These are phyloP conservation scores for Termitomyces bulborhizus DNA, from an alignment of 768 basidiomycete species.

Conservation along the genomic window DNA sequence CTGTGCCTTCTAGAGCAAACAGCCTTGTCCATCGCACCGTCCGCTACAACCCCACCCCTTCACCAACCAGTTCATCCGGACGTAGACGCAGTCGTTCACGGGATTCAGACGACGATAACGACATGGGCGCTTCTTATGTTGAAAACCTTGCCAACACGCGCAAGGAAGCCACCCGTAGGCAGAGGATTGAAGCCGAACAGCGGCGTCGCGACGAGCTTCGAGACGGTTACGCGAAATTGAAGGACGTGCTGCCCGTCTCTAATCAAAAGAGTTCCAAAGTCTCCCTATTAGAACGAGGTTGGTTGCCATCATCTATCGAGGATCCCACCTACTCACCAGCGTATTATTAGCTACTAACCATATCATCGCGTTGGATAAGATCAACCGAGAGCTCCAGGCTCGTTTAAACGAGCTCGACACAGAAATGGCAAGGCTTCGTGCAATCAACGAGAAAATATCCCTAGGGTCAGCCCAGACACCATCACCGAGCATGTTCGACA, in stretches of 20 bases:
- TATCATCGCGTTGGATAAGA: conserved; percentile 65
- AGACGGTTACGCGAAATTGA: conserved; percentile 84
- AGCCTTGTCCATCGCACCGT: conserved; percentile 70
- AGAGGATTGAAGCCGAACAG: conserved; percentile 89
- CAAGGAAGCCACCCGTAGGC: conserved; percentile 79
- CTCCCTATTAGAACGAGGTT: conserved; percentile 82
- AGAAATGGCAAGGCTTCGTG: conserved; percentile 65
- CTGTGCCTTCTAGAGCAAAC: conserved; percentile 69
- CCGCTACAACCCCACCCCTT: conserved; percentile 80
- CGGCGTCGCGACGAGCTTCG: conserved; percentile 82
- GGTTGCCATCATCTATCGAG: conserved; percentile 17
- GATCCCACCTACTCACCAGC: conserved; percentile 6
- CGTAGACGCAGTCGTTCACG: conserved; percentile 66
- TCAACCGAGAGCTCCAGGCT: conserved; percentile 64
- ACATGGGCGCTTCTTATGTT: conserved; percentile 60
- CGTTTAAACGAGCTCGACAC: conserved; percentile 61
- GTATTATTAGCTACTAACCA: conserved; percentile 63
- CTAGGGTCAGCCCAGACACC: conserved; percentile 53
- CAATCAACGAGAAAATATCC: conserved; percentile 80
- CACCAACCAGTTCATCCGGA: conserved; percentile 68
- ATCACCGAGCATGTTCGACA: conserved; percentile 45
- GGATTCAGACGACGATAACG: conserved; percentile 73
- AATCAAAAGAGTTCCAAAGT: conserved; percentile 93
- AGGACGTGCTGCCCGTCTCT: conserved; percentile 79
- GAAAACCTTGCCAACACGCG: conserved; percentile 72